These are phyloP conservation scores for Alternaria solani DNA, from an alignment of 2,329 filamentous ascomycete genomes.

Conservation along the genomic window DNA sequence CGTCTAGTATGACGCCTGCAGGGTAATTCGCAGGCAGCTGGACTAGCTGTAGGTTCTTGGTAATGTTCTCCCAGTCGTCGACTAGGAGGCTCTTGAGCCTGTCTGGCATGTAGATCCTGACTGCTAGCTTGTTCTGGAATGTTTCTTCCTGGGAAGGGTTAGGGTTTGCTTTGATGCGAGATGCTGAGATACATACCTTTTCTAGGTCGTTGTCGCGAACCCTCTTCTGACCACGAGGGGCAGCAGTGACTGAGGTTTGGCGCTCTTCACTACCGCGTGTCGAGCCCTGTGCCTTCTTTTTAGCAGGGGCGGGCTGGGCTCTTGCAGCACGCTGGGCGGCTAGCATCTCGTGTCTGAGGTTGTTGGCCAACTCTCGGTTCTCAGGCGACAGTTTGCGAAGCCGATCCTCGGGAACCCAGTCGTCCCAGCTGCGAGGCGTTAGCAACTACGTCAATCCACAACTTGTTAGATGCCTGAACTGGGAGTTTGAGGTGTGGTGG, in stretches of 20 bases:
- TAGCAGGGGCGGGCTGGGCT: conserved; percentile 55
- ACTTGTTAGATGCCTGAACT: background rate
- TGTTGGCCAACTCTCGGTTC: conserved; percentile 86
- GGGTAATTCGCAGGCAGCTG: conserved; percentile 80
- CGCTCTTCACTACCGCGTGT: conserved; percentile 81
- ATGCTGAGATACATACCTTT: conserved; percentile 62
- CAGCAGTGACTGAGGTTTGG: conserved; percentile 63
- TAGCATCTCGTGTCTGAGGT: conserved; percentile 74
- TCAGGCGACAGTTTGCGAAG: conserved; percentile 94
- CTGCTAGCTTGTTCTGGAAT: conserved; percentile 83
- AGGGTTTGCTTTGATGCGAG: background rate
- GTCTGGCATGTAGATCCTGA: conserved; percentile 87
- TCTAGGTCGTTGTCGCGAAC: conserved; percentile 84
- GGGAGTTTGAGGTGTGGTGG: background rate
- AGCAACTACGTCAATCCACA: conserved; percentile 14
- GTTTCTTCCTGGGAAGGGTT: conserved; percentile 75
- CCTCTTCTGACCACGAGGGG: conserved; percentile 74
- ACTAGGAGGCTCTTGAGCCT: conserved; percentile 90
- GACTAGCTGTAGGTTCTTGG: conserved; percentile 91
- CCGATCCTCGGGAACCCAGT: conserved; percentile 94
- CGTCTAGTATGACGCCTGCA: conserved; percentile 78
- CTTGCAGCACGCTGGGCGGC: conserved; percentile 60
- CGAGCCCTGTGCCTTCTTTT: conserved; percentile 67
- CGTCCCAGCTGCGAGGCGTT: conserved; percentile 76
- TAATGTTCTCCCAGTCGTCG: conserved; percentile 99